Percentiles rank a stretch among this genome's conserved stretches.
These are phyloP conservation scores for Spiraea crenata DNA, from an alignment of 331 rosid genomes.

Conservation along the genomic window DNA sequence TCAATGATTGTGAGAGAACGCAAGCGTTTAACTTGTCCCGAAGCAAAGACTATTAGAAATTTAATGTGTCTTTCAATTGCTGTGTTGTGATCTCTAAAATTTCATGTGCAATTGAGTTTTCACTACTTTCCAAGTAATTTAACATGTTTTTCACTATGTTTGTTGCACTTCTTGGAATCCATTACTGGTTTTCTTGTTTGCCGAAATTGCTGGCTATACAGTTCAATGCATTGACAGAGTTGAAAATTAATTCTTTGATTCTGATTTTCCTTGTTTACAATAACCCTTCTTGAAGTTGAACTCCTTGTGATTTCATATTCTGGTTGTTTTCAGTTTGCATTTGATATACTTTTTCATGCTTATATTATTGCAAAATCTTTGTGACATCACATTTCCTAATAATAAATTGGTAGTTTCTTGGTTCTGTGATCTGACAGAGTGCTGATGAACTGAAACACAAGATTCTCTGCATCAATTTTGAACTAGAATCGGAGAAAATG, in stretches of 20 bases:
- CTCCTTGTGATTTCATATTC: no score
- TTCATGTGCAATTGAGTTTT: no score
- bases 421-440: conserved; percentile 25
- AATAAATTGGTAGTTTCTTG: background rate
- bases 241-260: no score
- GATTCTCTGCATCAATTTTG: conserved; percentile 33
- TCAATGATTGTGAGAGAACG: no score
- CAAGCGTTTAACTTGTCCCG: no score
- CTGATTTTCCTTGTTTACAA: background rate
- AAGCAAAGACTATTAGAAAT: no score
- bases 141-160: no score
- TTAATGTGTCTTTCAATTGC: no score
- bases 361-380: background rate
- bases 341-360: background rate
- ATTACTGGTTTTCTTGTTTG: background rate
- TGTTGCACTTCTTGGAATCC: background rate
- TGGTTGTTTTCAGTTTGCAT: background rate
- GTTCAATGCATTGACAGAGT: background rate
- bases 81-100: no score
- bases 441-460: conserved; percentile 40
- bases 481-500: conserved; percentile 34
- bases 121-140: no score
- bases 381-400: no score
- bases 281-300: background rate
- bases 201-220: background rate